Base-by-base conservation (phyloP, 2,329 filamentous ascomycete genomes). In the Podosphaera leucotricha region DNA sequence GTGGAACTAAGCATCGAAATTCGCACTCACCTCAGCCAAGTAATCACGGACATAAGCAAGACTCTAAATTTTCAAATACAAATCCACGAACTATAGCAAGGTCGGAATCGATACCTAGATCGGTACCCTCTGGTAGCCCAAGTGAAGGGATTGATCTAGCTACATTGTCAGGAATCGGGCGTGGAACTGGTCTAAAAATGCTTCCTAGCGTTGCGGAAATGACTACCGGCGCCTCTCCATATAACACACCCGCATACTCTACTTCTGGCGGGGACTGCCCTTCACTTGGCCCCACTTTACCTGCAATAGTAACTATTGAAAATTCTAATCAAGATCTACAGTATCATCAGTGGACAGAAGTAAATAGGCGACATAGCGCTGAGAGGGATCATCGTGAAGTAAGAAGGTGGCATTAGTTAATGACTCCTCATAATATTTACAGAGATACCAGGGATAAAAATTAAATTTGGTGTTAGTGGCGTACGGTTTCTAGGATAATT, bases 181-280 rank as follows among this genome's bases (percentile, higher is more conserved):
- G 53, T 48, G 54, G 48, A 4, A 48, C 52, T 42, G 53, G 53
- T 6, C 46, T 46, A 3, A 50, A 50, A 43, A 61, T 69, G 48
- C 60, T 78, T n/a, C 74, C 74, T 1, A 67, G 72, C 43, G 64
- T 78, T 15, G 67, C 70, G 30, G 73, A 78, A 54, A 64, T 78
- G 52, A 77, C 74, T 1, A 77, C 72, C 0, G 73, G 74, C 11
- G 63, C 75, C 26, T 73, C 68, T 49, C 70, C 71, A 0, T 77
- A 76, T 54, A 69, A 62, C 49, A 69, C 68, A n/a, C 68, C 69
- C 35, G 67, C 69, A 0, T 72, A 71, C 53, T 64, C 66, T 6
- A 57, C 64, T 43, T 54, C 54, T 33, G 49, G 48, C 11, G 49
- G 48, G 10, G 50, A 52, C 3, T 55, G 54, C 43, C 41, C 46